Evolutionary conservation across 2,329 filamentous ascomycete genomes (phyloP).

Genomic region (Endothia cerciana): DNA sequence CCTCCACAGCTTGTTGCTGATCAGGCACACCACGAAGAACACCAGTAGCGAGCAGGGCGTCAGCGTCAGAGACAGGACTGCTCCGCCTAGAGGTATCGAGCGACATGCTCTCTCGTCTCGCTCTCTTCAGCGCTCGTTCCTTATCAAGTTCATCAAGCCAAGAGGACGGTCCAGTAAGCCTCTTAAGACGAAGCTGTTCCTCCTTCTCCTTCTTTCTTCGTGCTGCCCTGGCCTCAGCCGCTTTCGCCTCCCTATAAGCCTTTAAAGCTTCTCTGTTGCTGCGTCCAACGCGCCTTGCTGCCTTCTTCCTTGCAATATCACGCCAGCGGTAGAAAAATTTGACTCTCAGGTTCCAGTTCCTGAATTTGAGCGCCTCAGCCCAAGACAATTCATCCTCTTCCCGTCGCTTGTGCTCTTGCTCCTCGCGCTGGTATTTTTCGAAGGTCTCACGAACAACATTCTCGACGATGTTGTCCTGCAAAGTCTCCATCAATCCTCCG

Average conservation of each 20-base stretch:
- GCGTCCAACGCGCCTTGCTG: conserved; percentile 54
- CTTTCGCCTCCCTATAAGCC: conserved; percentile 46
- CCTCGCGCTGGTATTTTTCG: conserved; percentile 44
- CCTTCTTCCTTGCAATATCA: conserved; percentile 50
- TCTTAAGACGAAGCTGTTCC: conserved; percentile 37
- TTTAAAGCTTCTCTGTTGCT: conserved; percentile 56
- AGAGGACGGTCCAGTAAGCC: conserved; percentile 25
- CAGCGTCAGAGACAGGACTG: conserved; percentile 37
- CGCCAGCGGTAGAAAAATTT: conserved; percentile 64
- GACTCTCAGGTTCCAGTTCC: conserved; percentile 52
- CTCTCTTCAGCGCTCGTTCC: conserved; percentile 36
- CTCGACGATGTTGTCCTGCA: conserved; percentile 50
- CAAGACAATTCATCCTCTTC: conserved; percentile 54
- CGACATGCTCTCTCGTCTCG: conserved; percentile 32
- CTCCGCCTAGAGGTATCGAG: conserved; percentile 38
- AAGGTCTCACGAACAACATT: conserved; percentile 49
- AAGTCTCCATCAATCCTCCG: conserved; percentile 55
- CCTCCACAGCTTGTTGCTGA: conserved; percentile 40
- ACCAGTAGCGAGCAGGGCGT: conserved; percentile 47
- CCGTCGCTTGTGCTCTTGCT: conserved; percentile 45
- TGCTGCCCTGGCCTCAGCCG: conserved; percentile 39
- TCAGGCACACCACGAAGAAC: conserved; percentile 46
- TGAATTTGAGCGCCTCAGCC: conserved; percentile 53
- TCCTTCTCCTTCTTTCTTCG: conserved; percentile 43
- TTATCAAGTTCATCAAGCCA: conserved; percentile 29